phyloP scores from a whole-genome alignment of 371 early-diverging fungal species.

The Polyrhizophydium stewartii region DNA sequence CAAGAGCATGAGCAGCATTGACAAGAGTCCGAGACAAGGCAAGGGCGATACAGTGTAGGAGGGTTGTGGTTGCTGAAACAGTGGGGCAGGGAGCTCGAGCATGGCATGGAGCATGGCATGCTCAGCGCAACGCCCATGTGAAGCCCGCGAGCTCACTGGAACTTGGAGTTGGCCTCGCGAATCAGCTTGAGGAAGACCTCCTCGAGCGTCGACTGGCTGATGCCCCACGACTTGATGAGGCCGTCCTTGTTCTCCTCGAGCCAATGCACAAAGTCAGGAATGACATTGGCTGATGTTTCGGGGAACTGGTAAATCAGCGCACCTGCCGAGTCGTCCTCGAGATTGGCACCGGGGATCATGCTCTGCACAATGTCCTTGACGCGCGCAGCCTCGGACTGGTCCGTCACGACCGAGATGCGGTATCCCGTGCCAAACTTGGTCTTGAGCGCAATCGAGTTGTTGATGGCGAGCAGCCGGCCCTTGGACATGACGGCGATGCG shows the following conservation, averaged over 20 bases:
- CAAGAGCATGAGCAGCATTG: too few species aligned
- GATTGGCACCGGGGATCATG: constrained; percentile 38
- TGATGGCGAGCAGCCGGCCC: constrained; percentile 50
- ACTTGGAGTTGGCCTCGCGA: constrained; percentile 9
- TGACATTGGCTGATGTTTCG: constrained; percentile 22
- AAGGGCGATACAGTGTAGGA: not conserved
- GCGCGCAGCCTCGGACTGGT: constrained; percentile 14
- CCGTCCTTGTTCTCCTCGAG: constrained; percentile 26
- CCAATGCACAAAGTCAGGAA: constrained; percentile 46
- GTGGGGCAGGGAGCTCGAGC: constrained; percentile 1
- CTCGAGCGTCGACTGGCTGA: constrained; percentile 49
- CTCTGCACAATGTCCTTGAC: constrained; percentile 22
- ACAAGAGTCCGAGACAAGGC: constrained; percentile 20
- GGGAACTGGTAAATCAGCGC: constrained; percentile 57
- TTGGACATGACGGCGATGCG: constrained; percentile 56
- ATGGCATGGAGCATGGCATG: too few species aligned
- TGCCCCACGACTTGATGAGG: constrained; percentile 38
- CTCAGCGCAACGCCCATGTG: too few species aligned
- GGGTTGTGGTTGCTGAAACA: not conserved
- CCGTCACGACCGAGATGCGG: constrained; percentile 11
- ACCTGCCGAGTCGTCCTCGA: constrained; percentile 60
- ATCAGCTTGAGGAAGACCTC: constrained; percentile 21
- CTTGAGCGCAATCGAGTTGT: constrained; percentile 50
- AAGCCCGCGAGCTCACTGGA: too few species aligned
- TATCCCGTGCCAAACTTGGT: constrained; percentile 57